Evolutionary conservation across 805 yeast genomes (phyloP).

Genomic region (Cyberlindnera amylophila): DNA sequence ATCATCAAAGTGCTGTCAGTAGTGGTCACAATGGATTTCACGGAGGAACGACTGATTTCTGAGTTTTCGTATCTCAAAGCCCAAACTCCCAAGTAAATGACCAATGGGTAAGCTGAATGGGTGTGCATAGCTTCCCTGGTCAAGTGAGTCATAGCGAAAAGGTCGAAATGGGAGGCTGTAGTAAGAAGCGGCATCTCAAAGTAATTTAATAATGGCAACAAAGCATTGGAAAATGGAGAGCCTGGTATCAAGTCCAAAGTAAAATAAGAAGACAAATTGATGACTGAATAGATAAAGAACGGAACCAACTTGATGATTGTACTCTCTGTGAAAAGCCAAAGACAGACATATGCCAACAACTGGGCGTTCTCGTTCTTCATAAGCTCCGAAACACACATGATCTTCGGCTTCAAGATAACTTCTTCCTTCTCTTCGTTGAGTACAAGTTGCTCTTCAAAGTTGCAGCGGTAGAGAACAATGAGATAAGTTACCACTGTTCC

Average conservation of each 20-base stretch:
- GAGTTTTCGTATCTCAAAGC: slow-evolving; percentile 35
- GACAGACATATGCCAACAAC: slow-evolving; percentile 33
- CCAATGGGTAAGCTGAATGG: slow-evolving; percentile 30
- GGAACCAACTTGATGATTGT: slow-evolving; percentile 36
- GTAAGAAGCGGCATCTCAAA: slow-evolving; percentile 36
- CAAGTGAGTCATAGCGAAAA: slow-evolving; percentile 31
- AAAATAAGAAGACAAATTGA: slow-evolving; percentile 34
- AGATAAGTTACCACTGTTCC: slow-evolving; percentile 24
- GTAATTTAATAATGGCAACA: slow-evolving; percentile 35
- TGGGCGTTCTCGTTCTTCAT: slow-evolving; percentile 41
- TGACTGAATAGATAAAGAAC: slow-evolving; percentile 38
- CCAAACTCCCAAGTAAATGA: slow-evolving; percentile 36
- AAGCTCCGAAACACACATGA: slow-evolving; percentile 31
- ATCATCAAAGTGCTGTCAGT: slow-evolving; percentile 7
- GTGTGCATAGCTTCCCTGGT: slow-evolving; percentile 26
- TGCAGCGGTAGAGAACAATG: slow-evolving; percentile 24
- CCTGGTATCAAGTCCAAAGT: slow-evolving; percentile 33
- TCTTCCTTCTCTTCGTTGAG: slow-evolving; percentile 15
- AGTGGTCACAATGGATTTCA: slow-evolving; percentile 15
- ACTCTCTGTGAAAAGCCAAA: slow-evolving; percentile 35
- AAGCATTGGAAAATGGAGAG: slow-evolving; percentile 30
- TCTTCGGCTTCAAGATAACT: slow-evolving; percentile 11
- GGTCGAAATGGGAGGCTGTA: slow-evolving; percentile 36
- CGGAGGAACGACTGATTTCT: slow-evolving; percentile 26
- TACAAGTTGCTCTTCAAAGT: slow-evolving; percentile 18